Conservation (phyloP, 2,329 filamentous ascomycete species). For the Trichophaea hybrida region DNA sequence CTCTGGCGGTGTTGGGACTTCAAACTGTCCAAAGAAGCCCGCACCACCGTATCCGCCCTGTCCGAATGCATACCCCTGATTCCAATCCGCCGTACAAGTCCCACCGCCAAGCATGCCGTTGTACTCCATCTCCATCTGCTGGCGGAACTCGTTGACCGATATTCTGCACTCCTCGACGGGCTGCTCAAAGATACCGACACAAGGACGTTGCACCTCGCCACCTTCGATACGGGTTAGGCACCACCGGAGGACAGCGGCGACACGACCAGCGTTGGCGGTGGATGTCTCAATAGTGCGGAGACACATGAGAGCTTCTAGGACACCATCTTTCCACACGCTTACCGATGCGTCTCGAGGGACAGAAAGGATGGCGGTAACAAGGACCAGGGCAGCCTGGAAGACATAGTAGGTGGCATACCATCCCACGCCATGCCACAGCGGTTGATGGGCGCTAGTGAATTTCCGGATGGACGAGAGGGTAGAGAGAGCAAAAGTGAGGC, state of each 20-base stretch:
- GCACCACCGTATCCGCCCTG: neutral
- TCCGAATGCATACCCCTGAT: slow-evolving; percentile 1
- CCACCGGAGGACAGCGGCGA: neutral
- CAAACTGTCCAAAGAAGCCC: neutral
- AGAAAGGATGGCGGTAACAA: slow-evolving; percentile 25
- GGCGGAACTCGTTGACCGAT: neutral
- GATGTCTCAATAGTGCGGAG: neutral
- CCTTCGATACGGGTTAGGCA: slow-evolving; percentile 1
- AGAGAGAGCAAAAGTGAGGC: slow-evolving; percentile 33
- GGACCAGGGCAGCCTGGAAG: slow-evolving; percentile 39
- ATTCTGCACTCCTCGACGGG: neutral
- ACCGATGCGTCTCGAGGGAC: neutral
- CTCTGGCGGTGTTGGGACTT: neutral
- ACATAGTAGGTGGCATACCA: slow-evolving; percentile 39
- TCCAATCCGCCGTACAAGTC: neutral
- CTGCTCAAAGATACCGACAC: neutral
- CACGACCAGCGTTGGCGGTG: neutral
- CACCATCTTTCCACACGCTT: neutral
- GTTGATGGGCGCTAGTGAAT: slow-evolving; percentile 31
- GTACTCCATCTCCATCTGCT: slow-evolving; percentile 5
- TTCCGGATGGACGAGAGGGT: slow-evolving; percentile 33
- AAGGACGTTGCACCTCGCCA: neutral
- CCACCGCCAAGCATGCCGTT: neutral
- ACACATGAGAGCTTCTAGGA: neutral
- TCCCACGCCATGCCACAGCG: slow-evolving; percentile 32